Conservation (phyloP, 805 yeast genomes). For the Kodamaea jinghongensis region DNA sequence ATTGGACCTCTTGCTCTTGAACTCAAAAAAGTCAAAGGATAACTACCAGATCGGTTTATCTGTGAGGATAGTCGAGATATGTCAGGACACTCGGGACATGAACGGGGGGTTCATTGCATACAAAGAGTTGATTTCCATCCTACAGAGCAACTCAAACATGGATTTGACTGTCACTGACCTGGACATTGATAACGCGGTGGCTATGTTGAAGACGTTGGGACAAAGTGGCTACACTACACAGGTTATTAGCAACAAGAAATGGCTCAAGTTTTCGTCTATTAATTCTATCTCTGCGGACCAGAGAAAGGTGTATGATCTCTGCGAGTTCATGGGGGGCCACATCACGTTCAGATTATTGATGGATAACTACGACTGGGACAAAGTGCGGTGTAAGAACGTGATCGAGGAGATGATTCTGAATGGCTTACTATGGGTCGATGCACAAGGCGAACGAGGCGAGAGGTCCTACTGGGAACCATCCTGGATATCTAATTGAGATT, state of each 20-base stretch:
- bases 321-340: slow-evolving; percentile 71
- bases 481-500: slow-evolving; percentile 46
- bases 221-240: slow-evolving; percentile 61
- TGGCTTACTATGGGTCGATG: slow-evolving; percentile 87
- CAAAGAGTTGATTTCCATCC: slow-evolving; percentile 34
- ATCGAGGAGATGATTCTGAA: slow-evolving; percentile 75
- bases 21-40: slow-evolving; percentile 25
- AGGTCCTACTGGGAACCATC: slow-evolving; percentile 70
- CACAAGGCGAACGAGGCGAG: slow-evolving; percentile 42
- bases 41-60: slow-evolving; percentile 69
- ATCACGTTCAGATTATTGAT: slow-evolving; percentile 60
- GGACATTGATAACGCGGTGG: slow-evolving; percentile 59
- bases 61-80: slow-evolving; percentile 71
- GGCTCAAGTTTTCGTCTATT: slow-evolving; percentile 39
- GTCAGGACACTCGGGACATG: slow-evolving; percentile 62
- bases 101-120: slow-evolving; percentile 83
- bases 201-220: slow-evolving; percentile 56
- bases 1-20: slow-evolving; percentile 34
- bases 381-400: slow-evolving; percentile 55
- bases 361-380: slow-evolving; percentile 79
- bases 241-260: slow-evolving; percentile 51
- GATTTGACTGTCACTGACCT: slow-evolving; percentile 34
- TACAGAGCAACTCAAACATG: slow-evolving; percentile 28
- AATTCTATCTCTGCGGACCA: slow-evolving; percentile 53
- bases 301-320: slow-evolving; percentile 65